phyloP scores from a whole-genome alignment of 345 rosid species.

The Populus deltoides region DNA sequence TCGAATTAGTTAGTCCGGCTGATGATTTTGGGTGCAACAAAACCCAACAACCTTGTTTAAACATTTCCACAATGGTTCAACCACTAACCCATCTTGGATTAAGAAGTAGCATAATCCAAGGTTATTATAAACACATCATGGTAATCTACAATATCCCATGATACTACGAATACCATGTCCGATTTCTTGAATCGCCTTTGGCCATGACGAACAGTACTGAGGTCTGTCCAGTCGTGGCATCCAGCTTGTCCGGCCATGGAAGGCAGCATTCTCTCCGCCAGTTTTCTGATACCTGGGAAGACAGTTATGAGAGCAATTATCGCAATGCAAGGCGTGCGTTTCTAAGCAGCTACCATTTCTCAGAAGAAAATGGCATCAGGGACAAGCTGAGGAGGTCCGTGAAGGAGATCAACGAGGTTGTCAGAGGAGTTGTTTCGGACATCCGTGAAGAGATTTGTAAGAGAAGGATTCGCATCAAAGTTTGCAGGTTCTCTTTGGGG shows the following conservation, averaged over 20 bases:
- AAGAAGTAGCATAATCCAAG: background rate
- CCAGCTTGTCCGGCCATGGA: constrained; percentile 4
- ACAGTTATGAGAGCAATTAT: constrained; percentile 17
- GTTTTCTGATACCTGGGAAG: constrained; percentile 7
- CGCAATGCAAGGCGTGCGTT: constrained; percentile 45
- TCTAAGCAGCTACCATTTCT: constrained; percentile 43
- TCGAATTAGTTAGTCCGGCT: background rate
- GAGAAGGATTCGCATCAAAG: constrained; percentile 32
- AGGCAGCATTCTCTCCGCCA: background rate
- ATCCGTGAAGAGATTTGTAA: constrained; percentile 16
- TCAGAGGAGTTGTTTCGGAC: constrained; percentile 5
- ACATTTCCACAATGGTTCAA: constrained; percentile 25
- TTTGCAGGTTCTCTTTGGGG: constrained; percentile 26
- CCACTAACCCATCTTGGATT: constrained; percentile 6
- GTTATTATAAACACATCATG: background rate
- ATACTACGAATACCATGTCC: background rate
- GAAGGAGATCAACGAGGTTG: constrained; percentile 26
- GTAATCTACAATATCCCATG: background rate
- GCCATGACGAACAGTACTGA: constrained; percentile 24
- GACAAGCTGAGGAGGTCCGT: constrained; percentile 30
- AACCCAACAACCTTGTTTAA: constrained; percentile 25
- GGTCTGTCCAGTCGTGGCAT: constrained; percentile 12
- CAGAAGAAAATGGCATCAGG: constrained; percentile 14
- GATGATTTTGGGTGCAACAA: constrained; percentile 35
- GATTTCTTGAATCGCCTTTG: background rate